Base-by-base conservation (phyloP, 2,329 filamentous ascomycete species). In the Xylariaceae sp. region DNA sequence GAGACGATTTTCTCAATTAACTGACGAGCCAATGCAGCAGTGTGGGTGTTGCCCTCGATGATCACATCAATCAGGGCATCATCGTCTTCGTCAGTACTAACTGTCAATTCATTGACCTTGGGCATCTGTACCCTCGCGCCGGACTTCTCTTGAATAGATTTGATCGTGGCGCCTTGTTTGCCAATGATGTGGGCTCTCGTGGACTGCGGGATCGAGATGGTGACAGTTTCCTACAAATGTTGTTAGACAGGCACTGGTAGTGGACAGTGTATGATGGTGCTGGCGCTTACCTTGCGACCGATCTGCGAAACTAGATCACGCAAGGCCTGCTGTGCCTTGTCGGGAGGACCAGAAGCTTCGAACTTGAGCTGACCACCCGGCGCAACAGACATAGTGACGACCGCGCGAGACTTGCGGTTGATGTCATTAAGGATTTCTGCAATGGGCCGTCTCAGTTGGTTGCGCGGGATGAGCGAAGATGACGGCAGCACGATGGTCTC, bases 161-260 rank as follows among this genome's bases (percentile, higher is more conserved):
- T 93, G 73, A 99, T 95, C 62, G 88, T 93, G 30, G 90, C 84
- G 60, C 95, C 95, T 71, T 89, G 87, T 71, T 90, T 92, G 67
- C 94, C 95, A 72, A 99, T 97, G 74, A 99, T 92, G 74, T 93
- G 88, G 56, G 92, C 85, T 62, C 92, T 87, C 18, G 91, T 85
- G 45, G 91, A 93, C 53, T 88, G 83, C 55, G 93, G 94, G 65
- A 99, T 88, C 2, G 89, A 81, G 53, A 97, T 85, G 65, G 86
- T 88, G 70, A 90, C 81, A n/a, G 78, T 76, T 67, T 78, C 77
- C 77, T 81, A n/a, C 13, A 44, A 13, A 1, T 37, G 10, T 13
- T 37, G 30, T 66, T 59, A 64, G 59, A n/a, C 5, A 23, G 4
- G 8, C 5, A 44, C 18, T 11, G 18, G 11, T 13, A n/a, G 18